These are phyloP conservation scores for Ambrosia trifida DNA, from an alignment of 129 eudicot species.

Conservation along the genomic window DNA sequence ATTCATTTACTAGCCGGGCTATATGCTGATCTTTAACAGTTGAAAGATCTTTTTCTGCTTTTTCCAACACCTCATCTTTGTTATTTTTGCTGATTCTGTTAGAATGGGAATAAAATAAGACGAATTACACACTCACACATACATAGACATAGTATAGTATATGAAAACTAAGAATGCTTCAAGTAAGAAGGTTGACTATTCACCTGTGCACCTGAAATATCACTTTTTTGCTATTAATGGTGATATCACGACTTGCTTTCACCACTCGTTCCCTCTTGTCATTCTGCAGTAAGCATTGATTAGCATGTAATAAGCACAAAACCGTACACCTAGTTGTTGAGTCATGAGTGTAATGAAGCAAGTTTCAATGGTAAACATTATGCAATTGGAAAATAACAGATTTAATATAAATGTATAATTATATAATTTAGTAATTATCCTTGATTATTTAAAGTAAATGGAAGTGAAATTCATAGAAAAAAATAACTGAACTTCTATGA, in stretches of 20 bases:
- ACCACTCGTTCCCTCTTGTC: slow-evolving; percentile 97
- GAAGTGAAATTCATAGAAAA: not conserved
- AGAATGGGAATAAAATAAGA: slow-evolving; percentile 19
- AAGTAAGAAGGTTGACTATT: slow-evolving; percentile 1
- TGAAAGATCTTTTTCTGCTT: slow-evolving; percentile 87
- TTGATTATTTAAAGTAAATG: not conserved
- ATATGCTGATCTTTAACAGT: slow-evolving; percentile 71
- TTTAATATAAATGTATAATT: not conserved
- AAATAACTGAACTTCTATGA: not conserved
- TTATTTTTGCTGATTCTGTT: slow-evolving; percentile 78
- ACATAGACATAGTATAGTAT: not conserved
- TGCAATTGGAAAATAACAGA: not conserved
- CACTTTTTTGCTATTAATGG: slow-evolving; percentile 97
- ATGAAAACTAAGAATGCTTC: not conserved
- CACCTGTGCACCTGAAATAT: slow-evolving; percentile 99
- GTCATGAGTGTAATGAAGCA: not conserved
- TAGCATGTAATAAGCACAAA: slow-evolving; percentile 4
- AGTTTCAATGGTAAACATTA: slow-evolving; percentile 5
- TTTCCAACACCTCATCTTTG: slow-evolving; percentile 76
- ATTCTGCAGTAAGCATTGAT: slow-evolving; percentile 50
- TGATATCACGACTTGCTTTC: slow-evolving; percentile 96
- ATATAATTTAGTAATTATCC: not conserved
- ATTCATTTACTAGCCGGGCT: slow-evolving; percentile 71
- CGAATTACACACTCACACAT: not conserved
- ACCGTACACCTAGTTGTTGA: not conserved